Evolutionary conservation across 257 asterid species (phyloP), one percentile per base, ranked within the genome.

Genomic region (Penstemon barbatus): DNA sequence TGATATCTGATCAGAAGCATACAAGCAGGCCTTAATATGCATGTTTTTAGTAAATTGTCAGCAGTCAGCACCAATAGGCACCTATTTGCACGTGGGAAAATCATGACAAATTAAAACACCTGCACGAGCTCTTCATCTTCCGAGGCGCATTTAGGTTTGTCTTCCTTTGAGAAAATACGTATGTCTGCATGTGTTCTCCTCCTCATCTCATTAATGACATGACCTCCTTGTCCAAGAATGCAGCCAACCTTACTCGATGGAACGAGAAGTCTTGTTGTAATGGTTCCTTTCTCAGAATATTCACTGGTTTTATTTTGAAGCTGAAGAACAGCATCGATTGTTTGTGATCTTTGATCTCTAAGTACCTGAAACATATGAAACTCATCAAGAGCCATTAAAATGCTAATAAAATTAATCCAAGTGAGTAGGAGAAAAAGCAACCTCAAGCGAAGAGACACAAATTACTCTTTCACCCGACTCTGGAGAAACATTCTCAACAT

Each of bases 121-220:
- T 88, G 97, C 82, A 91, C 96, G 80, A 91, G 93, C 80, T 88
- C 97, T 83, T 88, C 96, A 71, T 89, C 92, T 56, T 73, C 82
- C 46, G 84, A 81, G 44, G 96, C 95, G 15, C 91, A 88, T 74
- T 76, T 84, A 60, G 95, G 91, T 71, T 82, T 91, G 41, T 84
- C 92, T 75, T 82, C 89, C 82, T 83, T 81, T 63, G 95, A 85
- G 78, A 80, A 75, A 70, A 91, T 90, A 69, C 88, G 95, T 68
- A 91, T 91, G 59, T 88, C 95, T 6, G 95, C 97, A 36, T 79
- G 82, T 6, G 95, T 91, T 77, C 97, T 84, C 84, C 92, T 86
- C 66, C 97, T 85, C 97, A 88, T 85, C 77, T 86, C 97, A 79
- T 80, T 91, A 71, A 88, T 86, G 58, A 91, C 79, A 58, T 79